phyloP scores from a whole-genome alignment of 1,284 basidiomycete species.

The Apiotrichum veenhuisii region DNA sequence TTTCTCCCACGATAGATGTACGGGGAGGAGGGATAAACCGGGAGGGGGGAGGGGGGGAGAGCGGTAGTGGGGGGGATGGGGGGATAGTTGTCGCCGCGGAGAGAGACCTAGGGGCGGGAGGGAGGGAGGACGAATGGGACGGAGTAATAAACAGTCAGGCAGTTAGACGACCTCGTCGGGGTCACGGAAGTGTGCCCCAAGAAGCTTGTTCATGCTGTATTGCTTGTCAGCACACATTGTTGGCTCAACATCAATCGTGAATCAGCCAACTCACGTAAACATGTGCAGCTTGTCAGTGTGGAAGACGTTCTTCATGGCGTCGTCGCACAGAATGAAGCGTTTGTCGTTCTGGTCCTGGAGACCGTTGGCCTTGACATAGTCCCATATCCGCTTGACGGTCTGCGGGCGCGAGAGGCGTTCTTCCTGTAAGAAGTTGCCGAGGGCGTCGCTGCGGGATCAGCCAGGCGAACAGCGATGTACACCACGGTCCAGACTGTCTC shows the following conservation, averaged over 20 bases:
- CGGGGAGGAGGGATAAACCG: too few species aligned
- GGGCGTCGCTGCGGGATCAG: constrained; percentile 36
- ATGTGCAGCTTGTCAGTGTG: constrained; percentile 52
- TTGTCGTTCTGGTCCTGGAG: constrained; percentile 54
- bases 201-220: constrained; percentile 49
- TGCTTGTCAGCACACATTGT: not conserved
- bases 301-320: constrained; percentile 50
- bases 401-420: constrained; percentile 50
- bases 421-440: constrained; percentile 37
- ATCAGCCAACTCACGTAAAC: constrained; percentile 45
- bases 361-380: constrained; percentile 53
- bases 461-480: too few species aligned
- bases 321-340: constrained; percentile 54
- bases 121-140: too few species aligned
- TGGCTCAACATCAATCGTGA: not conserved
- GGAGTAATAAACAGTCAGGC: too few species aligned
- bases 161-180: constrained; percentile 34
- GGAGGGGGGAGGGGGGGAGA: too few species aligned
- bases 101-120: too few species aligned
- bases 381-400: constrained; percentile 56
- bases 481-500: too few species aligned
- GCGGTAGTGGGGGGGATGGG: too few species aligned
- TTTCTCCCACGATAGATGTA: constrained; percentile 1
- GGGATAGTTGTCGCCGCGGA: too few species aligned
- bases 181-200: constrained; percentile 39